A percentile compares a stretch with the other conserved stretches of the same genome.
phyloP scores from a whole-genome alignment of 345 rosid genomes.

The Cardamine occulta region DNA sequence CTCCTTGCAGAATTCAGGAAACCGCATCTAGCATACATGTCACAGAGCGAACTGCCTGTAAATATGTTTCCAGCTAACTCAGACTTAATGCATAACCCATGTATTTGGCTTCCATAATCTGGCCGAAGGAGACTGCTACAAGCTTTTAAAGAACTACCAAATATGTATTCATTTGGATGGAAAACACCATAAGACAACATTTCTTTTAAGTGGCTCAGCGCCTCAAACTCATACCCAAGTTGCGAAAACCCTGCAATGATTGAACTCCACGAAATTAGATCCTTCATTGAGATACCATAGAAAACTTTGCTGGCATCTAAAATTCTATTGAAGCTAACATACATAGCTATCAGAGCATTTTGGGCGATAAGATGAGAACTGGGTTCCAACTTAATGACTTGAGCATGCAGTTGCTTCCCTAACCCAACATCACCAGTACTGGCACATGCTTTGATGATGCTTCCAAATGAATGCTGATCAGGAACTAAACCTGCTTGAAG shows the following conservation, averaged over 20 bases:
- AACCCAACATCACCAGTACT: constrained; percentile 44
- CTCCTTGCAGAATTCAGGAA: constrained; percentile 48
- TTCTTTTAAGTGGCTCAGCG: constrained; percentile 50
- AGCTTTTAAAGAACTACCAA: constrained; percentile 61
- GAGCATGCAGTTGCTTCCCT: constrained; percentile 64
- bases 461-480: constrained; percentile 60
- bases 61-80: constrained; percentile 45
- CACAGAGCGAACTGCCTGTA: constrained; percentile 60
- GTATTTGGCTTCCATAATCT: constrained; percentile 64
- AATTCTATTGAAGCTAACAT: constrained; percentile 53
- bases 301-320: constrained; percentile 56
- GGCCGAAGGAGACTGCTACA: constrained; percentile 52
- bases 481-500: constrained; percentile 50
- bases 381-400: constrained; percentile 52
- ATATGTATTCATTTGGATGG: constrained; percentile 60
- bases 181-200: constrained; percentile 55
- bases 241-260: constrained; percentile 62
- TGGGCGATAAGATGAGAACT: constrained; percentile 53
- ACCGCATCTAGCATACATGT: constrained; percentile 66
- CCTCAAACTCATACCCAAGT: constrained; percentile 58
- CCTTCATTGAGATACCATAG: constrained; percentile 48
- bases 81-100: constrained; percentile 56
- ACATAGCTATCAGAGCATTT: constrained; percentile 68
- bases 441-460: constrained; percentile 57
- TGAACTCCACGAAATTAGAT: constrained; percentile 69